Percentiles rank a stretch among this genome's conserved stretches.
phyloP scores from a whole-genome alignment of 2,329 filamentous ascomycete genomes.

The Fusarium paranaense region DNA sequence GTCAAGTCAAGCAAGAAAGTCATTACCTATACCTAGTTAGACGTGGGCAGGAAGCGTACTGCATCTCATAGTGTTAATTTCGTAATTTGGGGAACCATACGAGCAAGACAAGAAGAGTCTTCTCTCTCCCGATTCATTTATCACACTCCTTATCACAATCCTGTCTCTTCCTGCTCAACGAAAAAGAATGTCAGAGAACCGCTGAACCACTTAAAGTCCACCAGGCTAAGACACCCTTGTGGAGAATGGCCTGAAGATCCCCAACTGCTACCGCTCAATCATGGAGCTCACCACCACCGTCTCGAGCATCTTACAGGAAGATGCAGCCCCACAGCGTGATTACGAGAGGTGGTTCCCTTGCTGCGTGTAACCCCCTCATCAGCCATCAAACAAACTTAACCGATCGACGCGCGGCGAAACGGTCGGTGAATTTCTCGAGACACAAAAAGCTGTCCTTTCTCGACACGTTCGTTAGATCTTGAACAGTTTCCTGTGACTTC shows the following conservation, averaged over 20 bases:
- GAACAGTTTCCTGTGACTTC: background rate
- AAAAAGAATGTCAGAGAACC: conserved; percentile 22
- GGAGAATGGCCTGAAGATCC: conserved; percentile 29
- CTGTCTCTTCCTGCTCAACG: background rate
- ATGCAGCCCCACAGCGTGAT: conserved; percentile 28
- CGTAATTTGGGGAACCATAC: background rate
- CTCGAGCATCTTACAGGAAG: conserved; percentile 20
- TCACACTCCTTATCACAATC: background rate
- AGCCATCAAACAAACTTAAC: conserved; percentile 2
- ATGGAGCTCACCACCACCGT: conserved; percentile 6
- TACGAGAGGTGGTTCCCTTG: conserved; percentile 13
- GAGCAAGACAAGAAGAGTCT: background rate
- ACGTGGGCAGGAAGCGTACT: conserved; percentile 39
- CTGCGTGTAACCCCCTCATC: background rate
- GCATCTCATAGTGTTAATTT: conserved; percentile 39
- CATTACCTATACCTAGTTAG: conserved; percentile 10
- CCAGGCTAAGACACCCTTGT: conserved; percentile 17
- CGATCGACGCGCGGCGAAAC: conserved; percentile 26
- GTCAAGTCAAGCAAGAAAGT: conserved; percentile 6
- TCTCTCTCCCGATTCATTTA: background rate
- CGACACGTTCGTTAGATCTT: background rate
- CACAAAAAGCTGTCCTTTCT: conserved; percentile 8
- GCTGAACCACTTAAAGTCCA: conserved; percentile 33
- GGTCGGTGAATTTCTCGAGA: conserved; percentile 9
- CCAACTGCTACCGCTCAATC: conserved; percentile 33